A percentile compares a stretch with the other conserved stretches of the same genome.
These are phyloP conservation scores for Hymenoscyphus occultus DNA, from an alignment of 2,329 filamentous ascomycete genomes.

Conservation along the genomic window DNA sequence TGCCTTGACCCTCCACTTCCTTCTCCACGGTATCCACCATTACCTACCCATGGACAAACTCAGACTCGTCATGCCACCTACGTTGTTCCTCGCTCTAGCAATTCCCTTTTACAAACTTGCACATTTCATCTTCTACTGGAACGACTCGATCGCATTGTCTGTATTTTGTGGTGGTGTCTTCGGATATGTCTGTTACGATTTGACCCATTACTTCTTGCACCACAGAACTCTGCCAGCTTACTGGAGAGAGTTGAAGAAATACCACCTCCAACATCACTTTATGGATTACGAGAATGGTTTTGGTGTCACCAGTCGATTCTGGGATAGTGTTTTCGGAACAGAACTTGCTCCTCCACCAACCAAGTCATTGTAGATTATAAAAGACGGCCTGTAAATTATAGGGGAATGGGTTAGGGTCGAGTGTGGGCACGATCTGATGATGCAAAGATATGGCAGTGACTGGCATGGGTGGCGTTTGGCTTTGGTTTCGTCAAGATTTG, in stretches of 20 bases:
- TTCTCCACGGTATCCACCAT: slow-evolving; percentile 95
- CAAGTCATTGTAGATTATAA: slow-evolving; percentile 24
- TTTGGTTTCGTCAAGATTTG: slow-evolving; percentile 7
- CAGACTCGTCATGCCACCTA: slow-evolving; percentile 93
- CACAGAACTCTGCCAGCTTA: slow-evolving; percentile 87
- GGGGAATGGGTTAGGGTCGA: not conserved
- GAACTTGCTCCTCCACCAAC: slow-evolving; percentile 53
- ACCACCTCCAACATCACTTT: slow-evolving; percentile 95
- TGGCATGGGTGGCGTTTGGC: slow-evolving; percentile 13
- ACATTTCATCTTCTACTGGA: slow-evolving; percentile 74
- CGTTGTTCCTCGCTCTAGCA: slow-evolving; percentile 79
- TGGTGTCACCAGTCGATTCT: slow-evolving; percentile 93
- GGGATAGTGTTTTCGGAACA: slow-evolving; percentile 90
- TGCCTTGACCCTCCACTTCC: slow-evolving; percentile 83
- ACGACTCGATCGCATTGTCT: slow-evolving; percentile 77
- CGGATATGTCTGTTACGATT: slow-evolving; percentile 92
- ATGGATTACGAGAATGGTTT: slow-evolving; percentile 98
- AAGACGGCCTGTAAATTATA: slow-evolving; percentile 9
- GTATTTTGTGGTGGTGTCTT: slow-evolving; percentile 90
- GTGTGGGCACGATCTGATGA: slow-evolving; percentile 26
- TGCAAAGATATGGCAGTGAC: slow-evolving; percentile 16
- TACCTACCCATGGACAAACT: slow-evolving; percentile 99
- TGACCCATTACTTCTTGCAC: slow-evolving; percentile 98
- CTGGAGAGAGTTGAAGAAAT: slow-evolving; percentile 93
- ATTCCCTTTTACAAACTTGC: slow-evolving; percentile 91